Evolutionary conservation across 2,329 filamentous ascomycete species (phyloP), one percentile per base, ranked within the genome.

Genomic region (Fusarium sp.): DNA sequence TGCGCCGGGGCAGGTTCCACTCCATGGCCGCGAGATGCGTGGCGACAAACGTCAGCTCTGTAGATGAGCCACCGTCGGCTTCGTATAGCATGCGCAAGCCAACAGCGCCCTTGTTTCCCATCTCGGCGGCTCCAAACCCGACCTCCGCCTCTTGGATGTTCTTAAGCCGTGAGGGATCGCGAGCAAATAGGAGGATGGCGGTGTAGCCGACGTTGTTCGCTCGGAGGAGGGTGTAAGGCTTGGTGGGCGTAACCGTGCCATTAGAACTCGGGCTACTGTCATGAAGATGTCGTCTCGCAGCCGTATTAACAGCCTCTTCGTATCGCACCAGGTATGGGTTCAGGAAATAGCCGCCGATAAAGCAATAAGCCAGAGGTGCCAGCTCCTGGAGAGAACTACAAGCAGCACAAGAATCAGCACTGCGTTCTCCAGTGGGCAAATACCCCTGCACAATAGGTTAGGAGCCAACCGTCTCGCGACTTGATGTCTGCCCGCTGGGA

Each of bases 51-150:
- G 95, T 98, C 65, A 98, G 82, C 77, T 94, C 90, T 29, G 92
- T 89, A 6, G 85, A 85, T 64, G 76, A 77, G 22, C 77, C 77
- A 11, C 72, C 75, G 33, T 74, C 78, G 54, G 75, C 79, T 66
- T 81, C 73, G 77, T 94, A 92, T 16, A 90, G 87, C 50, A 97
- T 83, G 37, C 95, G 88, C 70, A 96, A 87, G 0, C 93, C 97
- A 1, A 97, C 93, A 5, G 95, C 96, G 33, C 96, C 97, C 84
- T 99, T 99, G 83, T 98, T 98, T 18, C 95, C 97, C 93, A 98
- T 97, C 59, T 96, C 93, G 67, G 92, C 92, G 1, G 95, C 83
- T 1, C 97, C 97, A 58, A 98, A 93, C 0, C 97, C 95, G 3
- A 95, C 92, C 63, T 93, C 94, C 3, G 93, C 94, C n/a, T 90